Evolutionary conservation across 805 yeast species (phyloP), one percentile per base, ranked within the genome.

Genomic region (Suhomyces tanzawaensis): DNA sequence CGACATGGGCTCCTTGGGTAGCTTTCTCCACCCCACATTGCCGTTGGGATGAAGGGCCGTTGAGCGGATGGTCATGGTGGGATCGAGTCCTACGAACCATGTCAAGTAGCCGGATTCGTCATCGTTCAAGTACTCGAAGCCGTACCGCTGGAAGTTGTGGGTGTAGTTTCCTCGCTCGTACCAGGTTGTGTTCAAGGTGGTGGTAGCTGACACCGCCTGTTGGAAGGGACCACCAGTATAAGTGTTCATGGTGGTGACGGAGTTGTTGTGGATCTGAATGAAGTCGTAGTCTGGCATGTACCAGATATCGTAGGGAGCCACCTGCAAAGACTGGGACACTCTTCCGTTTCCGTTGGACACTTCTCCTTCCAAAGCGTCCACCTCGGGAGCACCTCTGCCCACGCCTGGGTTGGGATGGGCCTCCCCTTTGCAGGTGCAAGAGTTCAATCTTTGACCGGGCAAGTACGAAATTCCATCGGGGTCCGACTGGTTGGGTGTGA

Each of bases 321-420:
- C 65, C 69, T 91, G 98, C 55, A 83, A 62, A 2, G 97, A 88
- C 63, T 91, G 99, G 3, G 97, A 87, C 1, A 89, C 96, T 31
- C 82, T 77, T 53, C 93, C 93, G 45, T 66, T 55, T 28, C 49
- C 44, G 15, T 70, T 37, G 11, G 59, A 67, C 1, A 79, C 77
- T 49, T 86, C 89, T 46, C 84, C 96, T 76, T 91, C 98, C 34
- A 91, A 60, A 31, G 81, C 79, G 77, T 91, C 98, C 49, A 91
- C 87, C 72, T 89, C 97, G 42, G 96, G 96, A 0, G 96, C 95
- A 39, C 96, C 96, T 60, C 98, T 79, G 13, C 97, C 97, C 0
- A 65, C 61, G 36, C 96, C 96, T 15, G 67, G 75, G 57, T 82
- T 89, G 31, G 98, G 98, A 60, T 90, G 97, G 37, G 81, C 86